Evolutionary conservation across 2,329 filamentous ascomycete genomes (phyloP).

Genomic region (Thelonectria blattea): DNA sequence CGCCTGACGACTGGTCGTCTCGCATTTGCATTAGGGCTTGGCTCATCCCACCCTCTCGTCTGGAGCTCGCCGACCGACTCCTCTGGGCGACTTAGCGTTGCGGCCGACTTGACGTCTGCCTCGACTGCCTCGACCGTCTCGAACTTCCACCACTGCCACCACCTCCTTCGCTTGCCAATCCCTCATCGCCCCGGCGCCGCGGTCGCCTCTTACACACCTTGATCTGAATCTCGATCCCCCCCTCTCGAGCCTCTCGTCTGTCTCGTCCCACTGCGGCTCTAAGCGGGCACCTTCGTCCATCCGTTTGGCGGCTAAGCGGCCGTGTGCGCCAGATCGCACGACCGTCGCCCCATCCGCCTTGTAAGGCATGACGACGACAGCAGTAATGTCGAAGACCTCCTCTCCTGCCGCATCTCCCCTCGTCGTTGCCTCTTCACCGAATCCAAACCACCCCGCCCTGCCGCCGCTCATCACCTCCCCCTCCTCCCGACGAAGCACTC

Average conservation of each 20-base stretch:
- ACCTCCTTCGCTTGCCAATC: slow-evolving; percentile 15
- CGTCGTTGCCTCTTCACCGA: slow-evolving; percentile 52
- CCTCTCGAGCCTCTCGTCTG: slow-evolving; percentile 21
- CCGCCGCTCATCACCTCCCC: slow-evolving; percentile 65
- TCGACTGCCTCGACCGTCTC: slow-evolving; percentile 24
- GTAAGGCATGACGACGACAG: slow-evolving; percentile 49
- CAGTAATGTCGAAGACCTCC: slow-evolving; percentile 63
- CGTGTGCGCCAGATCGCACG: slow-evolving; percentile 41
- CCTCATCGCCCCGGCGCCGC: slow-evolving; percentile 25
- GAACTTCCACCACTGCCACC: background rate
- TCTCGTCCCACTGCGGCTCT: slow-evolving; percentile 30
- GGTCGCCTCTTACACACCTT: slow-evolving; percentile 18
- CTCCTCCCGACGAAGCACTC: slow-evolving; percentile 62
- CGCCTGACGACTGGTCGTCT: slow-evolving; percentile 42
- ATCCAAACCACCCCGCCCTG: slow-evolving; percentile 60
- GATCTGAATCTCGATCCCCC: slow-evolving; percentile 21
- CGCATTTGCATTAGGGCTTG: slow-evolving; percentile 41
- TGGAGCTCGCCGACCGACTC: slow-evolving; percentile 28
- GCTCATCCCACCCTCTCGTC: slow-evolving; percentile 34
- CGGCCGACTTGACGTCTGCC: slow-evolving; percentile 37
- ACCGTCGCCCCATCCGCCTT: slow-evolving; percentile 33
- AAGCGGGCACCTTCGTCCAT: slow-evolving; percentile 29
- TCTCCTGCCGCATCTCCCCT: slow-evolving; percentile 61
- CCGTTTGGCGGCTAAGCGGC: slow-evolving; percentile 37
- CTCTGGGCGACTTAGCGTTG: slow-evolving; percentile 33